These are phyloP conservation scores for Colletotrichum navitas DNA, from an alignment of 2,329 filamentous ascomycete genomes.

Conservation along the genomic window DNA sequence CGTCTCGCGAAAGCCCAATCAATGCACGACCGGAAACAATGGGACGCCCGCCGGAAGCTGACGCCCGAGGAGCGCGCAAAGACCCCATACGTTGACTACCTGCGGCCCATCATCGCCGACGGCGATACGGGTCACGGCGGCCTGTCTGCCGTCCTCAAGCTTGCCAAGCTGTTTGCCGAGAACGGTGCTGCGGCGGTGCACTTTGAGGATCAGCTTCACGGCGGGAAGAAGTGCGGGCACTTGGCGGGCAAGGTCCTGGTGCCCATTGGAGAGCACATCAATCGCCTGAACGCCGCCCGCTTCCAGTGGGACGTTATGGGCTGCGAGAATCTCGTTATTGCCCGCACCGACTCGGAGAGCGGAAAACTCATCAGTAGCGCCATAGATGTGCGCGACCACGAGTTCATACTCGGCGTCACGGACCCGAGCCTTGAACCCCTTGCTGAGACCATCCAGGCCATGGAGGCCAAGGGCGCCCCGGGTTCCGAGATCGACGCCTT, in stretches of 20 bases:
- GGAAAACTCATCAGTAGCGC: slow-evolving; percentile 91
- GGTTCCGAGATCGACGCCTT: slow-evolving; percentile 86
- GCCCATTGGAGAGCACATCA: slow-evolving; percentile 95
- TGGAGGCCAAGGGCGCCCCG: slow-evolving; percentile 84
- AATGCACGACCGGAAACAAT: slow-evolving; percentile 96
- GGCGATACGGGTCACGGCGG: slow-evolving; percentile 97
- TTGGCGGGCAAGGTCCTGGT: slow-evolving; percentile 96
- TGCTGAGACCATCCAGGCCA: slow-evolving; percentile 88
- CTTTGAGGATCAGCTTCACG: slow-evolving; percentile 97
- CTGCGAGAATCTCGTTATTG: slow-evolving; percentile 92
- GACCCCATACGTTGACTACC: slow-evolving; percentile 89
- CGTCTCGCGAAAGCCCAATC: slow-evolving; percentile 96
- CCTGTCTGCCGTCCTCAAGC: slow-evolving; percentile 90
- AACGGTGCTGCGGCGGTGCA: slow-evolving; percentile 96
- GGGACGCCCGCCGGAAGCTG: slow-evolving; percentile 86
- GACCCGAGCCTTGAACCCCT: slow-evolving; percentile 81
- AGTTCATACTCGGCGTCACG: slow-evolving; percentile 92
- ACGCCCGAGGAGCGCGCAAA: slow-evolving; percentile 77
- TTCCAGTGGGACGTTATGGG: slow-evolving; percentile 99
- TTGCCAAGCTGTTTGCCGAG: slow-evolving; percentile 97
- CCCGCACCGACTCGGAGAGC: slow-evolving; percentile 94
- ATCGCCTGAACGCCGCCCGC: slow-evolving; percentile 88
- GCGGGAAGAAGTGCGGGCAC: slow-evolving; percentile 98
- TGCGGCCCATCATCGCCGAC: slow-evolving; percentile 95
- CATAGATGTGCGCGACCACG: slow-evolving; percentile 94